Percentiles rank a stretch among this genome's conserved stretches.
phyloP scores from a whole-genome alignment of 352 stramenopile genomes.

The Pilasporangium apinafurcum region DNA sequence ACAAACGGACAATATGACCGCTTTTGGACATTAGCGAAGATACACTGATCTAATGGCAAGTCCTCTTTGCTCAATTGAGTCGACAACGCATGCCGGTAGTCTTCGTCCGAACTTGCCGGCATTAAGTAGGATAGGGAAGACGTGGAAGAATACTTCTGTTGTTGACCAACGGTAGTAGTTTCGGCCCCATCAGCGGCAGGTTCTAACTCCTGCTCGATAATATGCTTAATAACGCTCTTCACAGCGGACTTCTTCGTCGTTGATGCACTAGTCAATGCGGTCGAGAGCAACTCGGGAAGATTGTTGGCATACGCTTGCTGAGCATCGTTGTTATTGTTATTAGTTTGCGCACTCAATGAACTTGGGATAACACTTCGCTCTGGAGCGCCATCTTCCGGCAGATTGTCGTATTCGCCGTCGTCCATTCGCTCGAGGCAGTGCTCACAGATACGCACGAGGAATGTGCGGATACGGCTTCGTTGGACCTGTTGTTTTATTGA shows the following conservation, averaged over 20 bases:
- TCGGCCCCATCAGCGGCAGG: too few relatives aligned
- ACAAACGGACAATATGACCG: conserved; percentile 7
- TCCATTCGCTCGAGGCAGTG: conserved; percentile 37
- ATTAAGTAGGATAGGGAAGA: neutral
- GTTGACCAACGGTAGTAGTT: too few relatives aligned
- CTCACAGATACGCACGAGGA: conserved; percentile 34
- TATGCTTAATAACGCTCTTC: conserved; percentile 36
- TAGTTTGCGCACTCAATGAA: neutral
- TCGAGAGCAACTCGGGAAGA: conserved; percentile 26
- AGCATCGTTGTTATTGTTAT: neutral
- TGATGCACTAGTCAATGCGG: conserved; percentile 12
- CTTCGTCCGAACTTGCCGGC: neutral
- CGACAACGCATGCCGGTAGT: conserved; percentile 9
- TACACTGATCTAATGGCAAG: neutral
- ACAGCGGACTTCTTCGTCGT: conserved; percentile 18
- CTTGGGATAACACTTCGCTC: neutral
- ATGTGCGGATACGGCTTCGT: conserved; percentile 22
- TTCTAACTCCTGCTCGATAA: conserved; percentile 32
- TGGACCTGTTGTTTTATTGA: conserved; percentile 30
- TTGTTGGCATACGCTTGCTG: neutral
- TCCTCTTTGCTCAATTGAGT: conserved; percentile 3
- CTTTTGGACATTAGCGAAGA: conserved; percentile 1
- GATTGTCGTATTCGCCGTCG: conserved; percentile 25
- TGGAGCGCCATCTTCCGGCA: neutral
- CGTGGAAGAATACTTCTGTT: neutral